Evolutionary conservation across 1,139 yeast genomes (phyloP).

Genomic region (Sugiyamaella sp.): DNA sequence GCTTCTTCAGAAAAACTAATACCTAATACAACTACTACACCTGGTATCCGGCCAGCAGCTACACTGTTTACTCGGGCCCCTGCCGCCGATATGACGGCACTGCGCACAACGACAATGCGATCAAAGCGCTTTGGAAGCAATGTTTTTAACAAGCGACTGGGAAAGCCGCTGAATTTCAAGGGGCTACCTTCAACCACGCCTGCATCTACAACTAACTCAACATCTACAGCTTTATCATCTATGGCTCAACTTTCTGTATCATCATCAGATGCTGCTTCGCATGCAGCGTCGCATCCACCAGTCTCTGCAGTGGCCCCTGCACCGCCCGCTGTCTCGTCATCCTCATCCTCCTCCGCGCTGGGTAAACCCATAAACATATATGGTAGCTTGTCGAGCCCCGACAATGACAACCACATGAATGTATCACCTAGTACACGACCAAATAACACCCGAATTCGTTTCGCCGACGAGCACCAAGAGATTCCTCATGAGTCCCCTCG

Average conservation of each 20-base stretch:
- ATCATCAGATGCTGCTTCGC: not conserved
- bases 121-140: constrained; percentile 20
- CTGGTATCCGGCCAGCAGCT: constrained; percentile 21
- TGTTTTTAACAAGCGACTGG: constrained; percentile 17
- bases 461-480: constrained; percentile 28
- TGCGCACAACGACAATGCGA: constrained; percentile 20
- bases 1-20: constrained; percentile 1
- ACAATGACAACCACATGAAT: constrained; percentile 1
- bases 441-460: constrained; percentile 24
- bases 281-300: not conserved
- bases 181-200: constrained; percentile 9
- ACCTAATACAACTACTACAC: constrained; percentile 19
- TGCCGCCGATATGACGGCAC: constrained; percentile 22
- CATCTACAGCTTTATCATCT: constrained; percentile 5
- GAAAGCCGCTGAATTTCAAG: constrained; percentile 15
- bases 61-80: constrained; percentile 23
- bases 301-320: not conserved
- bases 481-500: constrained; percentile 21
- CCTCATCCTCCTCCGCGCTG: not conserved
- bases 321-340: not conserved
- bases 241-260: constrained; percentile 13
- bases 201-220: not conserved
- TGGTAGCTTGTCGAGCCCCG: not conserved
- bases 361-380: not conserved
- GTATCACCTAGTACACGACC: constrained; percentile 17